Conservation (phyloP, 2,329 filamentous ascomycete genomes). For the Talaromyces verruculosus region DNA sequence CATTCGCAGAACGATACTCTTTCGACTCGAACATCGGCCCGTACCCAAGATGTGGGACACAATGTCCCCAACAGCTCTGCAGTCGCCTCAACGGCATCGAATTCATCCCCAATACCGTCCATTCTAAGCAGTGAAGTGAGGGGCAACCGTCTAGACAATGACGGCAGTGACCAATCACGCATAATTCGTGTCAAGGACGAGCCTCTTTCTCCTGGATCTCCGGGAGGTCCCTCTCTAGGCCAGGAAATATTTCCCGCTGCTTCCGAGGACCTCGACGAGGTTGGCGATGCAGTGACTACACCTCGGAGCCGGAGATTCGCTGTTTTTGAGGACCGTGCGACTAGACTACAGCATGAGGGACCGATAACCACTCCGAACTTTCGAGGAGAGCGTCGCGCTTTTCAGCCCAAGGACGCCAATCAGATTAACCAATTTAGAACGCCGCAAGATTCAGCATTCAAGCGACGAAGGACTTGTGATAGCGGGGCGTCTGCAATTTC, state of each 20-base stretch:
- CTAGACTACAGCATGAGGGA: not conserved
- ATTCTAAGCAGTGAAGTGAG: not conserved
- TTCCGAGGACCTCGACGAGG: constrained; percentile 61
- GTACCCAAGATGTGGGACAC: not conserved
- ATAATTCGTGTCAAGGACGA: constrained; percentile 39
- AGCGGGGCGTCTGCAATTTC: constrained; percentile 41
- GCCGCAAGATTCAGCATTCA: constrained; percentile 22
- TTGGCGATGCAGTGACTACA: constrained; percentile 43
- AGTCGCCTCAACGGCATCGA: constrained; percentile 8
- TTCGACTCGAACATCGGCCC: not conserved
- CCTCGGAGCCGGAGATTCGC: constrained; percentile 39
- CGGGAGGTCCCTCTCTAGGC: constrained; percentile 21
- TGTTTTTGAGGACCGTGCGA: constrained; percentile 11
- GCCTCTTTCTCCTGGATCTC: constrained; percentile 35
- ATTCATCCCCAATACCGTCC: not conserved
- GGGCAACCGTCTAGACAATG: not conserved
- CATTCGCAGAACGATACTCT: not conserved
- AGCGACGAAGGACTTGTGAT: constrained; percentile 41
- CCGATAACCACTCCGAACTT: constrained; percentile 6
- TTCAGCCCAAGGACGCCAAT: constrained; percentile 36
- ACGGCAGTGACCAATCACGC: constrained; percentile 21
- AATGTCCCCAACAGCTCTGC: not conserved
- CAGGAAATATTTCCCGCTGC: constrained; percentile 45
- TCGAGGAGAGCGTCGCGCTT: constrained; percentile 20
- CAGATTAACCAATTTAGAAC: constrained; percentile 16